Evolutionary conservation across 768 basidiomycete species (phyloP), one percentile per base, ranked within the genome.

Genomic region (Clavaria fumosa): DNA sequence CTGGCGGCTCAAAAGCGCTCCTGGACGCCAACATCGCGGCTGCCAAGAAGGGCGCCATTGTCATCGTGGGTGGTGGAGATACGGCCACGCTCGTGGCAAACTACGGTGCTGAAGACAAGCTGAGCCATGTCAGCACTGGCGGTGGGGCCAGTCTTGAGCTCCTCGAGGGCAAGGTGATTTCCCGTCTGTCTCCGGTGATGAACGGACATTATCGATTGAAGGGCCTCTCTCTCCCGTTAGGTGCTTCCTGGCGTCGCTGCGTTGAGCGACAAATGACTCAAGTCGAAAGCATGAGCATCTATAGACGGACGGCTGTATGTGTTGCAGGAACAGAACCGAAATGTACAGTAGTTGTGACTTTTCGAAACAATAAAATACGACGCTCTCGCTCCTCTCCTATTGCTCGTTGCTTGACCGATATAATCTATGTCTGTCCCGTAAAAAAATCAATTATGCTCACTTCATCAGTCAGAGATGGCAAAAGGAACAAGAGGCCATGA

Each of bases 21-120:
- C 75, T 97, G 18, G 75, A 86, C 34, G 88, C 84, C 21, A 75
- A 72, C 50, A 71, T 93, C 50, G 78, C 88, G 50, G 91, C 91
- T 19, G 86, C 88, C 35, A 56, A 75, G 53, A 72, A 75, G 17
- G 91, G 91, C 18, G 67, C 88, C 7, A 83, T 78, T 5, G 93
- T 99, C 45, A 96, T 99, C 49, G 79, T 97, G 40, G 93, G 93
- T 38, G 90, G 89, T 47, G 88, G 88, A 44, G 89, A 91, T 56
- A 93, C 88, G 28, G 93, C 93, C n/a, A 96, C 93, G 4, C 70
- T 96, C 23, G 90, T 78, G 38, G 90, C 84, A n/a, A 75, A 91
- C 47, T 71, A 80, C 53, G 65, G 63, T 7, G 75, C 75, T 12
- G 93, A 99, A 58, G 76, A 80, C 48, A 76, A 86, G 56, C 66